Evolutionary conservation across 208 protist genomes (phyloP).

Genomic region (Lotmaria passim): DNA sequence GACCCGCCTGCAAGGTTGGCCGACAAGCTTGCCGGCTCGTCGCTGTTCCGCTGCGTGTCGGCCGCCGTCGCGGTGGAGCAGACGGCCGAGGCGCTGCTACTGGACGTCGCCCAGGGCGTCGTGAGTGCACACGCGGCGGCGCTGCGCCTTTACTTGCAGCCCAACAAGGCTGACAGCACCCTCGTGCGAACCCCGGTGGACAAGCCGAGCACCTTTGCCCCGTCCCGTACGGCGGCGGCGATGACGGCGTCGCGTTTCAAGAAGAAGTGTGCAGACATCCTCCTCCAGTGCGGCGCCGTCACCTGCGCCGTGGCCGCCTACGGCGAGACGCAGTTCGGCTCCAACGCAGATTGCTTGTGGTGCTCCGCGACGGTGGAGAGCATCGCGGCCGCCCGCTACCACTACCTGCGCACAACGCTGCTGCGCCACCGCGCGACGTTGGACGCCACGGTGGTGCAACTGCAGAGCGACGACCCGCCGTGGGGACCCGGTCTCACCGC

Average conservation of each 20-base stretch:
- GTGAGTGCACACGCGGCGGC: slow-evolving; percentile 29
- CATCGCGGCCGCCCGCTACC: slow-evolving; percentile 80
- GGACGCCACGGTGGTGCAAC: slow-evolving; percentile 46
- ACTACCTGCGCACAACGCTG: slow-evolving; percentile 50
- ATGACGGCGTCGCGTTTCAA: slow-evolving; percentile 31
- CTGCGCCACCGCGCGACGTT: slow-evolving; percentile 28
- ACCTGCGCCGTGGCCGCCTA: slow-evolving; percentile 60
- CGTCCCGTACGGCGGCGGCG: slow-evolving; percentile 21
- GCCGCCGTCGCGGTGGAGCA: slow-evolving; percentile 32
- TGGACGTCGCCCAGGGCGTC: slow-evolving; percentile 45
- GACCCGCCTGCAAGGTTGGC: slow-evolving; percentile 38
- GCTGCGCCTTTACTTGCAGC: slow-evolving; percentile 29
- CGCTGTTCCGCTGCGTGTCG: slow-evolving; percentile 27
- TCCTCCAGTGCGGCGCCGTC: slow-evolving; percentile 69
- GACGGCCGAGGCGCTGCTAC: slow-evolving; percentile 36
- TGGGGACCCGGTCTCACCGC: slow-evolving; percentile 26
- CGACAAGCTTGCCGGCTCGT: slow-evolving; percentile 10
- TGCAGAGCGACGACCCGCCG: slow-evolving; percentile 62
- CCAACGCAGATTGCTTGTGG: slow-evolving; percentile 66
- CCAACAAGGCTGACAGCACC: slow-evolving; percentile 27
- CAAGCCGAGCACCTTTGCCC: slow-evolving; percentile 20
- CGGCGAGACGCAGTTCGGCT: slow-evolving; percentile 68
- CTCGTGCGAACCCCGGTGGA: slow-evolving; percentile 42
- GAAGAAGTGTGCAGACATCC: slow-evolving; percentile 76
- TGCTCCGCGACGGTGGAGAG: slow-evolving; percentile 79